Base-by-base conservation (phyloP, 345 rosid genomes). In the Pugionium dolabratum region DNA sequence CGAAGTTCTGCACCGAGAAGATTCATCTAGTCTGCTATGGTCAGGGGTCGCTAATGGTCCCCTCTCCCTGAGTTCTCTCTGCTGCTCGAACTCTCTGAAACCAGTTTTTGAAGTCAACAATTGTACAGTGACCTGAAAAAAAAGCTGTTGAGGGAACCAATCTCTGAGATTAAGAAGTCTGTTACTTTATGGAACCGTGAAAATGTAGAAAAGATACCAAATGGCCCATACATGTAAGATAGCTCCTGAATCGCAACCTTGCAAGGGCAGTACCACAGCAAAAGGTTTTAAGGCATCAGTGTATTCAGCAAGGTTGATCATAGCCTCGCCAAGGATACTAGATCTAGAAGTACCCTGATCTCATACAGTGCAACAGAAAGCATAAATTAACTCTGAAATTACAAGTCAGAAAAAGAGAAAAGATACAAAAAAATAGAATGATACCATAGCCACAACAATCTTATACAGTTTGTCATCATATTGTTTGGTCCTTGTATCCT, bases 1-100 rank as follows among this genome's bases (percentile, higher is more conserved):
- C 55, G 80, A 66, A 53, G 73, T 56, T 66, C 82, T 86, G 71
- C 74, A 78, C 59, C 82, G 75, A 63, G 83, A 77, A 56, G 83
- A 76, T 73, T 85, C 88, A 55, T 76, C 83, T 59, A 81, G 87
- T 72, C 71, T 81, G 62, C 66, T 76, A 30, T 82, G 96, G 64
- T 85, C 86, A 58, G 85, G 58, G 66, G 80, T 77, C 8, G 79
- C 61, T 77, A 77, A 89, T 56, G 91, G 74, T 64, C 95, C 97
- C 78, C 79, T 82, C 66, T 93, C 98, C 69, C 91, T 83, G 59
- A 81, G 80, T 76, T 93, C 98, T 78, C 99, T 83, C 74, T 90
- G 97, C 80, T 85, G 99, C 78, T 94, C 99, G 62, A 94, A 94
- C 80, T 94, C 97, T 74, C 99, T 94, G 82, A 94, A 94, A 55